Base-by-base conservation (phyloP, 2,329 filamentous ascomycete species). In the Aspergillus terreus region DNA sequence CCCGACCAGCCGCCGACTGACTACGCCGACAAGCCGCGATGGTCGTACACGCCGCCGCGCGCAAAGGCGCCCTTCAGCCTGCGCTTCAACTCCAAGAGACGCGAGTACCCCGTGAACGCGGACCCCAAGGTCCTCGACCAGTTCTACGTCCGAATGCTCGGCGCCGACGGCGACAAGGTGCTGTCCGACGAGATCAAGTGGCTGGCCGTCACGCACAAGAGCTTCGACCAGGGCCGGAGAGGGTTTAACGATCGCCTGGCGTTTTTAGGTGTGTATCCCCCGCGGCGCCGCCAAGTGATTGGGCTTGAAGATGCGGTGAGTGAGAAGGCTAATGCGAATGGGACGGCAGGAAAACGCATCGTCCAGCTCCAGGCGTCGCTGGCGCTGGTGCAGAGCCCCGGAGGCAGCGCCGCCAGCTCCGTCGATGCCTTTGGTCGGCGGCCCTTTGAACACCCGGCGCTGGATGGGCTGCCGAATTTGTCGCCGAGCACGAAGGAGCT, bases 121-220 rank as follows among this genome's bases (percentile, higher is more conserved):
- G 84, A 92, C 65, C 88, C 89, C 9, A 78, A 76, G 58, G 78
- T 79, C 64, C 78, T 99, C 50, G 87, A 97, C 68, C 77, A 82
- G 45, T 87, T 90, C 71, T 95, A 96, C 71, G 79, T 82, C 59
- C 78, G 79, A 48, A 81, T 97, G 60, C 75, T 97, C 50, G 92
- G 92, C 5, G 78, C 77, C 44, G 84, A 81, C 43, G 89, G 88
- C 51, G 82, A 88, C 60, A 82, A 81, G 61, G 70, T 94, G 69
- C 78, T 99, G 52, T 85, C 87, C 2, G 92, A 96, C 14, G 92
- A 99, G 75, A 79, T 94, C 56, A 97, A 96, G 76, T 99, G 94
- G 94, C 77, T 97, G 65, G 92, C 92, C 27, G 83, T 99, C 50
- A 99, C 94, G 59, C 94, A 97, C 73, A 97, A 97, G 82, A 96